Evolutionary conservation across 148 eudicot genomes (phyloP).

Genomic region (Suaeda aralocaspica): DNA sequence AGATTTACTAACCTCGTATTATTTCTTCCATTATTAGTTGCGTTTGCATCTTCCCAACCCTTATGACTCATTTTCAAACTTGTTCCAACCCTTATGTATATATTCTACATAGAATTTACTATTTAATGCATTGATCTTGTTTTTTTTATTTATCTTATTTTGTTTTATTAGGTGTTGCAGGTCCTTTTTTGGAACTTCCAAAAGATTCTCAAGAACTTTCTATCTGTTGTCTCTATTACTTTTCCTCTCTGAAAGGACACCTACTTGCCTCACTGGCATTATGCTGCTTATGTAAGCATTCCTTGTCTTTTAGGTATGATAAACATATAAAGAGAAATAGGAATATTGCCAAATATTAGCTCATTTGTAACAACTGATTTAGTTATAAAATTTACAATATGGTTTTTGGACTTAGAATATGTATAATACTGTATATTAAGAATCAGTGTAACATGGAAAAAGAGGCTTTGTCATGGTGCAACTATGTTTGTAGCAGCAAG

Average conservation of each 20-base stretch:
- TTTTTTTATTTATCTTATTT: no score
- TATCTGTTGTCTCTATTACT: conserved; percentile 74
- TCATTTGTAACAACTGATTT: not conserved
- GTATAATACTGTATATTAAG: not conserved
- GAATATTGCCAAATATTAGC: not conserved
- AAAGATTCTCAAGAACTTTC: conserved; percentile 69
- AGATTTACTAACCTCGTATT: no score
- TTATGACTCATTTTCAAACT: no score
- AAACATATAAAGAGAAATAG: not conserved
- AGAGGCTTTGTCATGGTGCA: not conserved
- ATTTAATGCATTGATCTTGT: not conserved
- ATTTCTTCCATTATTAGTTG: no score
- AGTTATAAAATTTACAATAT: not conserved
- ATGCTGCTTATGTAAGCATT: conserved; percentile 81
- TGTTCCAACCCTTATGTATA: no score
- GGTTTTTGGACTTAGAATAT: not conserved
- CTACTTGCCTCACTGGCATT: conserved; percentile 66
- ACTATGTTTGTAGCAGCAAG: not conserved
- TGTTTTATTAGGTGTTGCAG: no score
- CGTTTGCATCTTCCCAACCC: no score
- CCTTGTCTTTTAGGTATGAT: conserved; percentile 8
- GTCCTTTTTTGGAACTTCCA: conserved; percentile 64
- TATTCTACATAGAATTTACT: not conserved
- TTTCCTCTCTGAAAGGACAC: conserved; percentile 49
- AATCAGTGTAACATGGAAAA: conserved; percentile 1